Evolutionary conservation across 2,329 filamentous ascomycete genomes (phyloP).

Genomic region (Fusarium caatingaense): DNA sequence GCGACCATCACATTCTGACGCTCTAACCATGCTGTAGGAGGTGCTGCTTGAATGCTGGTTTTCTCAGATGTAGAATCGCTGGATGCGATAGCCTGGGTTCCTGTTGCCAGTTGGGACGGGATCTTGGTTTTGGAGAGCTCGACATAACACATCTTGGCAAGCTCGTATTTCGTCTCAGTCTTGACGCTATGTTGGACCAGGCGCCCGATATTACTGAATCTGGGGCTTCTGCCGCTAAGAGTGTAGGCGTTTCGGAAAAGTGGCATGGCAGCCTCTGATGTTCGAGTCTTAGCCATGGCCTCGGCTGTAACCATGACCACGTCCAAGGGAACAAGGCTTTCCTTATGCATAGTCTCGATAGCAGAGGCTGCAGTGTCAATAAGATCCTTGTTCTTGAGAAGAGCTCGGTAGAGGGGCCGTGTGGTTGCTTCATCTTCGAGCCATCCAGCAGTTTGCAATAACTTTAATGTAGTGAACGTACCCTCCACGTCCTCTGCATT

Average conservation of each 20-base stretch:
- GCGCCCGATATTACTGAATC: conserved; percentile 45
- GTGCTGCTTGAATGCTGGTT: conserved; percentile 2
- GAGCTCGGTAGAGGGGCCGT: conserved; percentile 67
- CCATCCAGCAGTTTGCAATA: conserved; percentile 71
- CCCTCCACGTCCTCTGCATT: conserved; percentile 68
- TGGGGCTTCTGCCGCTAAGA: conserved; percentile 47
- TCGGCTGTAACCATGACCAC: conserved; percentile 52
- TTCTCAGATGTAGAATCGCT: neutral
- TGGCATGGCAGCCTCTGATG: conserved; percentile 48
- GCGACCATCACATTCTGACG: conserved; percentile 26
- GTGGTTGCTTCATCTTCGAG: conserved; percentile 71
- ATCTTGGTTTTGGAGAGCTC: conserved; percentile 29
- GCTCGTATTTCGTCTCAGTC: conserved; percentile 38
- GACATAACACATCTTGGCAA: conserved; percentile 49
- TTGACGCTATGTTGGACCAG: conserved; percentile 48
- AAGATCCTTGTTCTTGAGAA: conserved; percentile 61
- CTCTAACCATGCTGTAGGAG: conserved; percentile 13
- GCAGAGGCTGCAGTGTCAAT: conserved; percentile 64
- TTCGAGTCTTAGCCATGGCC: conserved; percentile 46
- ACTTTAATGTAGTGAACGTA: conserved; percentile 76
- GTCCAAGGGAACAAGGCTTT: conserved; percentile 53
- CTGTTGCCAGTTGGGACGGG: neutral
- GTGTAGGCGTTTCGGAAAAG: conserved; percentile 48
- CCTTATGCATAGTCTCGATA: conserved; percentile 64
- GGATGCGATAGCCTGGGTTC: neutral